Evolutionary conservation across 1,284 basidiomycete species (phyloP).

Genomic region (Malassezia sp.): DNA sequence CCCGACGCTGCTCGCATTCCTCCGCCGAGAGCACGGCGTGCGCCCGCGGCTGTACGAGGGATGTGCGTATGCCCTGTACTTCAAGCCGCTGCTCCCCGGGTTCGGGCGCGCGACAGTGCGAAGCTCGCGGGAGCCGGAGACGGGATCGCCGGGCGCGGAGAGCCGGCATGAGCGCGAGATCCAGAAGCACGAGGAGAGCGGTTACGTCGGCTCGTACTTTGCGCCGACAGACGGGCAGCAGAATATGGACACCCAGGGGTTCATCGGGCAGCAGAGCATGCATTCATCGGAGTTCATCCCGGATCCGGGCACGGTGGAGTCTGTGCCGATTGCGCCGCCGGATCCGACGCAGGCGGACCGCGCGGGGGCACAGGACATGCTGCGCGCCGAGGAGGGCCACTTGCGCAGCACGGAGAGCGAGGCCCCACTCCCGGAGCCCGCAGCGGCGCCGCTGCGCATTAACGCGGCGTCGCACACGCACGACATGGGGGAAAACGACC

Average conservation of each 20-base stretch:
- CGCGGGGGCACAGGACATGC: conserved; percentile 10
- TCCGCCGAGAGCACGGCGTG: conserved; percentile 87
- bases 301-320: conserved; percentile 13
- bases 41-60: conserved; percentile 80
- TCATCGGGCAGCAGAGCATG: conserved; percentile 25
- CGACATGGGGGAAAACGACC: conserved; percentile 35
- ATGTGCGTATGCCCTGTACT: conserved; percentile 82
- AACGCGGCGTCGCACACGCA: conserved; percentile 46
- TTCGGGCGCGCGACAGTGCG: conserved; percentile 76
- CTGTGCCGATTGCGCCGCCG: neutral
- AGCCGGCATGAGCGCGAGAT: conserved; percentile 57
- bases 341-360: conserved; percentile 9
- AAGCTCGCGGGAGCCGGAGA: conserved; percentile 56
- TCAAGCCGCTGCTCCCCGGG: conserved; percentile 77
- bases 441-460: conserved; percentile 23
- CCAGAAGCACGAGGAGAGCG: conserved; percentile 76
- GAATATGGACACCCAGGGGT: conserved; percentile 40
- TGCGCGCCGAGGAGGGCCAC: conserved; percentile 4
- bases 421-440: conserved; percentile 6
- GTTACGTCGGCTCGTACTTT: conserved; percentile 60
- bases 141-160: conserved; percentile 55
- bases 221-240: conserved; percentile 34
- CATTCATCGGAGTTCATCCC: neutral
- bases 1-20: conserved; percentile 51
- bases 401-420: neutral